Conservation (phyloP, 768 basidiomycete species). For the Phanerodontia chrysosporium region DNA sequence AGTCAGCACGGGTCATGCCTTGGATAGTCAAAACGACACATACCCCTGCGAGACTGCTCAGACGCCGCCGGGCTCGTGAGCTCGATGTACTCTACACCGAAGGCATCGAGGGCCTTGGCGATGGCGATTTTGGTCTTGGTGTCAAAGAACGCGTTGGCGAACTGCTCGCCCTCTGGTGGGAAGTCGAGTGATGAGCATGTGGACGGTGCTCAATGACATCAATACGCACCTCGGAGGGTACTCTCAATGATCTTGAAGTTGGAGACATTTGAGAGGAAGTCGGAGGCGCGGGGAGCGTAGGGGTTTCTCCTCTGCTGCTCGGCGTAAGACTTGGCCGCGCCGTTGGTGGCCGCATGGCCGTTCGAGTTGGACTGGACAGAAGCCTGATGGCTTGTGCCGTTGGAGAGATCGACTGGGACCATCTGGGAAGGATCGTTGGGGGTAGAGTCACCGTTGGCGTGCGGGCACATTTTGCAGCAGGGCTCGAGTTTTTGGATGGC, state of each 20-base stretch:
- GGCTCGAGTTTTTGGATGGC: neutral
- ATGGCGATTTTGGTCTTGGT: constrained; percentile 99
- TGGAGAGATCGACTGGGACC: constrained; percentile 64
- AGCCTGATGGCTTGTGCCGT: constrained; percentile 32
- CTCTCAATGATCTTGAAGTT: constrained; percentile 98
- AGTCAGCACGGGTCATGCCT: no score
- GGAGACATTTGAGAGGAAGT: constrained; percentile 88
- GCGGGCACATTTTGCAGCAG: constrained; percentile 55
- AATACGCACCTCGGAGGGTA: constrained; percentile 74
- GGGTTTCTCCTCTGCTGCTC: constrained; percentile 57
- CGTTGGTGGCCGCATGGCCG: constrained; percentile 26
- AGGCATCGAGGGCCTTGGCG: constrained; percentile 95
- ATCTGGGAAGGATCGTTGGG: constrained; percentile 52
- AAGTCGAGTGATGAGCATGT: constrained; percentile 8
- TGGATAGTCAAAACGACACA: neutral
- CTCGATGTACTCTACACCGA: constrained; percentile 99
- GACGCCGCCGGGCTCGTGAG: constrained; percentile 97
- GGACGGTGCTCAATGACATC: neutral
- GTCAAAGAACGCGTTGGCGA: constrained; percentile 99
- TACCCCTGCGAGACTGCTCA: constrained; percentile 72
- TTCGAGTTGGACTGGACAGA: constrained; percentile 26
- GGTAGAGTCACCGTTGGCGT: constrained; percentile 46
- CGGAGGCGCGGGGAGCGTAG: constrained; percentile 87
- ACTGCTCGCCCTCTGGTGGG: constrained; percentile 89
- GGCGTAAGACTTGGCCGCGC: constrained; percentile 23